These are phyloP conservation scores for Neodidymelliopsis sp. DNA, from an alignment of 2,329 filamentous ascomycete genomes.

Conservation along the genomic window DNA sequence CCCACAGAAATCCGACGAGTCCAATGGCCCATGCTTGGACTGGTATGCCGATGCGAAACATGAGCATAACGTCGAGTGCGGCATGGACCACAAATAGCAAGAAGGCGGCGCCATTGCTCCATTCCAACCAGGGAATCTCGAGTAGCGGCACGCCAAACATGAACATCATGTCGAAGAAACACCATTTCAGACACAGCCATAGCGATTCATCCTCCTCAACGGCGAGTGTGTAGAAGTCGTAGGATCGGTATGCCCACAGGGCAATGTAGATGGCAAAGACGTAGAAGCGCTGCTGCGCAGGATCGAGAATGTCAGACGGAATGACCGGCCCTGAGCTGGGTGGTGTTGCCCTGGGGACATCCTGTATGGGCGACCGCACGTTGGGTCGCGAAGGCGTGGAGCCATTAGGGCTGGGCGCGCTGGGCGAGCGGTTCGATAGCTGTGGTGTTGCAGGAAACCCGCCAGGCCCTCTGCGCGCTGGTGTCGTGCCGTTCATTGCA, in stretches of 20 bases:
- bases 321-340: conserved; percentile 69
- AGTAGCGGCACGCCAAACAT: conserved; percentile 86
- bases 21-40: conserved; percentile 76
- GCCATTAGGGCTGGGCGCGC: conserved; percentile 32
- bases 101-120: conserved; percentile 77
- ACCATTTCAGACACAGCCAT: conserved; percentile 93
- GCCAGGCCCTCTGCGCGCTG: conserved; percentile 73
- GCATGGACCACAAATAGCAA: conserved; percentile 76
- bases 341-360: conserved; percentile 37
- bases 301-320: conserved; percentile 81
- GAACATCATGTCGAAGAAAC: conserved; percentile 82
- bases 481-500: conserved; percentile 81
- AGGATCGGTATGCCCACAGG: conserved; percentile 82
- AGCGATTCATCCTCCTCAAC: conserved; percentile 88
- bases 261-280: conserved; percentile 79
- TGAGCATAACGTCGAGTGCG: conserved; percentile 80
- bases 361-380: conserved; percentile 43
- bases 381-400: conserved; percentile 42
- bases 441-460: conserved; percentile 80
- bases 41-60: conserved; percentile 89
- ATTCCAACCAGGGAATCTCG: conserved; percentile 95
- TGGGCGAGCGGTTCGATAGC: conserved; percentile 51
- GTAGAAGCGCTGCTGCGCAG: conserved; percentile 89
- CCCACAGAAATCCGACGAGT: conserved; percentile 82
- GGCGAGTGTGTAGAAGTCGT: conserved; percentile 81